Evolutionary conservation across 78 protist genomes (phyloP).

Genomic region (Chrysochromulina tobinii): DNA sequence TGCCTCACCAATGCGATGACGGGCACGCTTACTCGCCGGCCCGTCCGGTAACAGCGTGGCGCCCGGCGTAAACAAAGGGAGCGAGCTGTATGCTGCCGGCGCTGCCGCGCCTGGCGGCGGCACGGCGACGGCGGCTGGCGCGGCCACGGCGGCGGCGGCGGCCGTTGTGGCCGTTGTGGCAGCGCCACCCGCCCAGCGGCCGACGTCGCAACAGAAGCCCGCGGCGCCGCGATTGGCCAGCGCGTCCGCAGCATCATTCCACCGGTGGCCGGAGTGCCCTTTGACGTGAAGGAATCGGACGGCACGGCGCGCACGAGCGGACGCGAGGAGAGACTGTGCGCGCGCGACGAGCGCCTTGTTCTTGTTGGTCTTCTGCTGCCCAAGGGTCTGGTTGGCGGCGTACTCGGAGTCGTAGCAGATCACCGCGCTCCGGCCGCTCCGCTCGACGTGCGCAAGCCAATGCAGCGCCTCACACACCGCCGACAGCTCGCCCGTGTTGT

Average conservation of each 20-base stretch:
- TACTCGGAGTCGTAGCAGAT: conserved; percentile 15
- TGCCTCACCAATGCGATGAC: too few species aligned
- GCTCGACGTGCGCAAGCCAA: not conserved
- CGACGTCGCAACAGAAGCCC: not conserved
- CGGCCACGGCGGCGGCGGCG: too few species aligned
- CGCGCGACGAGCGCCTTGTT: not conserved
- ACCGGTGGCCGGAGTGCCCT: conserved; percentile 2
- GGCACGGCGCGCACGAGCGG: not conserved
- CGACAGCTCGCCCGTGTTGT: conserved; percentile 25
- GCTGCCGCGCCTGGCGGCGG: too few species aligned
- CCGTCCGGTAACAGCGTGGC: too few species aligned
- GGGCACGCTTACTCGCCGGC: too few species aligned
- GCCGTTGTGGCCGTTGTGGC: too few species aligned
- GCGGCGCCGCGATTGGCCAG: conserved; percentile 9
- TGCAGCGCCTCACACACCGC: conserved; percentile 1
- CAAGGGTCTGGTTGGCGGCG: not conserved
- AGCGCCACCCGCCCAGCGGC: too few species aligned
- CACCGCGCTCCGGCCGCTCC: not conserved
- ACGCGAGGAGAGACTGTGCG: not conserved
- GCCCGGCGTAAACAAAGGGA: too few species aligned
- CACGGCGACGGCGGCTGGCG: too few species aligned
- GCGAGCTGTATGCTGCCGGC: too few species aligned
- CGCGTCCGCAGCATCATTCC: not conserved
- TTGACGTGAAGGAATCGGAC: not conserved
- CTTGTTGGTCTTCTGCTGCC: not conserved